phyloP scores from a whole-genome alignment of 371 early-diverging fungal species.

The Funneliformis caledonium region DNA sequence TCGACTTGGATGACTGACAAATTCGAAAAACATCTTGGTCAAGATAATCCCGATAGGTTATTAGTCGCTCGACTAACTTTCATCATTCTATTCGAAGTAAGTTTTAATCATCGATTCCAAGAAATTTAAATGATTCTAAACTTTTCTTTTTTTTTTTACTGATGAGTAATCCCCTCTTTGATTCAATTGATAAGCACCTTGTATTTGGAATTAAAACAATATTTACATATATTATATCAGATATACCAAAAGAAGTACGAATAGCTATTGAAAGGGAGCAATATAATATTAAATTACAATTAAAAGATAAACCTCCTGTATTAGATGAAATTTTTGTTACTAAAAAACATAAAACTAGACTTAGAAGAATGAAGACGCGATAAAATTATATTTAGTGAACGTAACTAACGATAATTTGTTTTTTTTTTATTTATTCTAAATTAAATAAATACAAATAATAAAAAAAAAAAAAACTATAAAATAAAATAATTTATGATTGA shows the following conservation, averaged over 20 bases:
- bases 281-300: conserved; percentile 43
- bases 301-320: not conserved
- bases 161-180: not conserved
- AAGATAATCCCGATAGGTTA: conserved; percentile 6
- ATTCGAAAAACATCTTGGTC: too few species aligned
- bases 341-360: too few species aligned
- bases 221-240: conserved; percentile 51
- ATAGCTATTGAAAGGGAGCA: conserved; percentile 53
- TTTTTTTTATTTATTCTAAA: too few species aligned
- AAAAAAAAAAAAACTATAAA: too few species aligned
- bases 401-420: too few species aligned
- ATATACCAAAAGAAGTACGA: conserved; percentile 51
- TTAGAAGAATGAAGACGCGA: too few species aligned
- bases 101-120: not conserved
- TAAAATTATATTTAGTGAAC: too few species aligned
- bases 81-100: conserved; percentile 56
- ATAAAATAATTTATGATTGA: too few species aligned
- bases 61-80: conserved; percentile 51
- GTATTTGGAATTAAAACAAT: conserved; percentile 50
- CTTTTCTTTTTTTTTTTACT: not conserved
- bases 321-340: too few species aligned
- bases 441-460: too few species aligned
- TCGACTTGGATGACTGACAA: too few species aligned
- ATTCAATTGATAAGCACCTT: conserved; percentile 44
- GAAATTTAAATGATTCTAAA: not conserved